Evolutionary conservation across 2,329 filamentous ascomycete genomes (phyloP), one percentile per base, ranked within the genome.

Genomic region (Dactylellina parvicollis): DNA sequence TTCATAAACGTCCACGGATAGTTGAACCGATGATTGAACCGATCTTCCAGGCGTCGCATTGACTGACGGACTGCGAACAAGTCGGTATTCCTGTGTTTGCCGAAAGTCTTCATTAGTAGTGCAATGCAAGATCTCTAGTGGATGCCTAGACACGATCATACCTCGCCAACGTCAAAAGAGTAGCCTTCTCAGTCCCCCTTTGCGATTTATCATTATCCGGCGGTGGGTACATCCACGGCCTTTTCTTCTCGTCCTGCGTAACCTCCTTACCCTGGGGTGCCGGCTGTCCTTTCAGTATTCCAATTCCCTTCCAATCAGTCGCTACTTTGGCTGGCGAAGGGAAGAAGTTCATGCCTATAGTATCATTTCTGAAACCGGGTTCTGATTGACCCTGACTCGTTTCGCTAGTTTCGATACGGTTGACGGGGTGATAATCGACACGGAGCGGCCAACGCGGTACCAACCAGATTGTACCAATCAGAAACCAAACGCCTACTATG

Each of bases 1-100:
- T 77, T 77, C 49, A 77, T 72, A 36, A 77, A 77, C 0, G 76
- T 77, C 76, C 76, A 77, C 7, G 76, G 76, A 47, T 77, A 77
- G 20, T 75, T 64, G 49, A 69, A 77, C 16, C 60, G 61, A 55
- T 66, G 69, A 46, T 77, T 77, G 40, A 77, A 77, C n/a, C 76
- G 74, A 66, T 77, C 76, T 42, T 77, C 76, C 16, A 77, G 55
- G 56, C 61, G 75, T 36, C 75, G 64, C 50, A 77, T 77, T 3
- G 76, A 75, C 7, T 57, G 50, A 10, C 77, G 50, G 1, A 75
- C 75, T 26, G 70, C 59, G 12, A 55, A 42, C 8, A 77, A 54
- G 42, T 77, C 76, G 7, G 55, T 44, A 44, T 77, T 77, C 18
- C 52, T 59, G 8, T 32, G 14, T 38, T 2, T 38, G 9, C 16